Percentiles rank a stretch among this genome's conserved stretches.
Evolutionary conservation across 176 grass and related monocot genomes (phyloP).

Genomic region (Triticum monococcum): DNA sequence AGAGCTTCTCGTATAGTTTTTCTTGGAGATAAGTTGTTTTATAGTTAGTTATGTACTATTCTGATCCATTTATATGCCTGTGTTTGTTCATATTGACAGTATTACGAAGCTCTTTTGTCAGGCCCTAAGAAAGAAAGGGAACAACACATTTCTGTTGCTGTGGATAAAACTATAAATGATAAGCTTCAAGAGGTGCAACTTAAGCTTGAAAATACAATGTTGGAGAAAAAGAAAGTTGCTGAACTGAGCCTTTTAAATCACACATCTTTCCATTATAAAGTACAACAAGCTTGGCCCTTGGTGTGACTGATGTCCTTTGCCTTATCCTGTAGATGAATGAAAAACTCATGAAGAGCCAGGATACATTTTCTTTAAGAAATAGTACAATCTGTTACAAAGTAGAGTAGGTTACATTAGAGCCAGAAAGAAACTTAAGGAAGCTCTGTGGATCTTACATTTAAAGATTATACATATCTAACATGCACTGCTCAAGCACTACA

Average conservation of each 20-base stretch:
- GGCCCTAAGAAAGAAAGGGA: slow-evolving; percentile 69
- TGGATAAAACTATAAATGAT: slow-evolving; percentile 63
- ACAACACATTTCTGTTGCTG: slow-evolving; percentile 50
- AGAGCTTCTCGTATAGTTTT: neutral
- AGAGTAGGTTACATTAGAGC: no score
- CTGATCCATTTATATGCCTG: slow-evolving; percentile 11
- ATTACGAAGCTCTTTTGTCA: slow-evolving; percentile 70
- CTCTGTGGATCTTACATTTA: no score
- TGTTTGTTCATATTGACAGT: slow-evolving; percentile 43
- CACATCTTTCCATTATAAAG: neutral
- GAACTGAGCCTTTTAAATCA: slow-evolving; percentile 50
- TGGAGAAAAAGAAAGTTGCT: slow-evolving; percentile 68
- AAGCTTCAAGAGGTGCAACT: slow-evolving; percentile 65
- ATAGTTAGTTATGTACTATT: neutral
- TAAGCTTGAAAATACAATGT: slow-evolving; percentile 61
- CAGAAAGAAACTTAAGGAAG: no score
- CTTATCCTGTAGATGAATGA: slow-evolving; percentile 60
- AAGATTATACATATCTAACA: no score
- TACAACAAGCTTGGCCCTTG: neutral
- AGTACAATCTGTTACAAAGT: no score
- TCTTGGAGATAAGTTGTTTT: neutral
- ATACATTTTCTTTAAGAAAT: neutral
- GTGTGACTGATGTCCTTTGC: neutral
- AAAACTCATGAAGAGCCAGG: slow-evolving; percentile 70
- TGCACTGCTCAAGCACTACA: no score